A percentile compares a stretch with the other conserved stretches of the same genome.
Conservation (phyloP, 108 stramenopile species). For the Cyclostephanos invisitatus region DNA sequence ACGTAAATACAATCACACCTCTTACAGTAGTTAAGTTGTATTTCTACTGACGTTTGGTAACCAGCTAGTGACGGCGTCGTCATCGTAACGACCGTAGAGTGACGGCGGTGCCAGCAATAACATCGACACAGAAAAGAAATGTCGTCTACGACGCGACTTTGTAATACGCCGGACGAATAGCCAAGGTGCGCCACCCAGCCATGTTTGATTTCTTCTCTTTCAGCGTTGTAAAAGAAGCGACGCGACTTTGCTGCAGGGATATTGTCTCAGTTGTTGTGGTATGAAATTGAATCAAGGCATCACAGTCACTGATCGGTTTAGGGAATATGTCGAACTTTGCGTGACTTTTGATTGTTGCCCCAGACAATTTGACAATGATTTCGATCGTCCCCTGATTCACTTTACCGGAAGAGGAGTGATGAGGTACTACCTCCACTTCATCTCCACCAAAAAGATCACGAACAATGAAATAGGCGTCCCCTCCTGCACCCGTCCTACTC, state of each 20-base stretch:
- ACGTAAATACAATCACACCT: too few species aligned
- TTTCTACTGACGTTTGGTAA: too few species aligned
- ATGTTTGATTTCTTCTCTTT: slow-evolving; percentile 72
- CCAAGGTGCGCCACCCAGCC: slow-evolving; percentile 80
- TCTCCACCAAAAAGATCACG: slow-evolving; percentile 87
- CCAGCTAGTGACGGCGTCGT: too few species aligned
- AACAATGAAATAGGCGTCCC: slow-evolving; percentile 87
- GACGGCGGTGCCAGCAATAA: too few species aligned
- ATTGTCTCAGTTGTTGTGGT: slow-evolving; percentile 89
- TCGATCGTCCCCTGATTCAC: slow-evolving; percentile 71
- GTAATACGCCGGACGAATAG: slow-evolving; percentile 85
- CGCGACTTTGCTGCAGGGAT: slow-evolving; percentile 64
- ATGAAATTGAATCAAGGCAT: slow-evolving; percentile 84
- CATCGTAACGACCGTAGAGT: too few species aligned
- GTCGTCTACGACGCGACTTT: slow-evolving; percentile 25
- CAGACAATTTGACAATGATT: slow-evolving; percentile 68
- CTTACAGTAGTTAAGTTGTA: too few species aligned
- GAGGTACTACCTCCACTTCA: slow-evolving; percentile 83
- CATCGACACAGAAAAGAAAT: background rate
- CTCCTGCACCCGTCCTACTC: slow-evolving; percentile 83
- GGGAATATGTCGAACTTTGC: slow-evolving; percentile 86
- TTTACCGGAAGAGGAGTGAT: slow-evolving; percentile 45
- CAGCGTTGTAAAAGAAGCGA: slow-evolving; percentile 47
- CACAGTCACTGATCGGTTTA: slow-evolving; percentile 64
- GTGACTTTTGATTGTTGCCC: slow-evolving; percentile 82